A percentile compares a stretch with the other conserved stretches of the same genome.
These are phyloP conservation scores for Colletotrichum sp. DNA, from an alignment of 2,329 filamentous ascomycete species.

Conservation along the genomic window DNA sequence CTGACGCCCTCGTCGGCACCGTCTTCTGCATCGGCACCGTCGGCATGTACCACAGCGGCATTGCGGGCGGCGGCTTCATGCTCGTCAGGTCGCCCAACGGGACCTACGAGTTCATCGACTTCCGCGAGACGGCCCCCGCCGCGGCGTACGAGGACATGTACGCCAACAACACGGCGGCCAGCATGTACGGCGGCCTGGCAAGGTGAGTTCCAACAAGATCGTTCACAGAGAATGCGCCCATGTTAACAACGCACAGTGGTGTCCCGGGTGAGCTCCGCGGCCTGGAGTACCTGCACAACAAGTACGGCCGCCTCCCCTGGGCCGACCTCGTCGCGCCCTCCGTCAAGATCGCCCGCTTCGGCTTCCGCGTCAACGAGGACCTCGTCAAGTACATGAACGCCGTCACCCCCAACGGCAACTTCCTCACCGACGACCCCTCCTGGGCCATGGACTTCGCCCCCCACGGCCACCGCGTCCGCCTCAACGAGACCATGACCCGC, in stretches of 20 bases:
- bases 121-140: conserved; percentile 82
- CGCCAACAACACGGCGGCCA: conserved; percentile 67
- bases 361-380: conserved; percentile 75
- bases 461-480: conserved; percentile 65
- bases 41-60: conserved; percentile 71
- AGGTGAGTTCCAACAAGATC: conserved; percentile 57
- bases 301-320: conserved; percentile 70
- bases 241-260: conserved; percentile 44
- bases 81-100: conserved; percentile 70
- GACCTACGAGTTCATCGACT: conserved; percentile 81
- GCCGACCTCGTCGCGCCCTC: conserved; percentile 71
- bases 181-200: conserved; percentile 73
- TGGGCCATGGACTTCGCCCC: conserved; percentile 90
- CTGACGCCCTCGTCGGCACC: conserved; percentile 69
- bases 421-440: conserved; percentile 71
- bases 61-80: conserved; percentile 83
- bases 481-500: conserved; percentile 78
- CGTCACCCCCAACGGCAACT: conserved; percentile 52
- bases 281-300: conserved; percentile 73
- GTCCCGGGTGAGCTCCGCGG: conserved; percentile 76
- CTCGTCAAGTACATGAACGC: conserved; percentile 72
- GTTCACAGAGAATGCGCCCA: not conserved
- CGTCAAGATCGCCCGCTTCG: conserved; percentile 72
- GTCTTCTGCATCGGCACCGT: conserved; percentile 68
- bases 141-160: conserved; percentile 85